Percentiles rank a stretch among this genome's conserved stretches.
phyloP scores from a whole-genome alignment of 192 early-diverging fungal genomes.

The Backusella mclennaniae region DNA sequence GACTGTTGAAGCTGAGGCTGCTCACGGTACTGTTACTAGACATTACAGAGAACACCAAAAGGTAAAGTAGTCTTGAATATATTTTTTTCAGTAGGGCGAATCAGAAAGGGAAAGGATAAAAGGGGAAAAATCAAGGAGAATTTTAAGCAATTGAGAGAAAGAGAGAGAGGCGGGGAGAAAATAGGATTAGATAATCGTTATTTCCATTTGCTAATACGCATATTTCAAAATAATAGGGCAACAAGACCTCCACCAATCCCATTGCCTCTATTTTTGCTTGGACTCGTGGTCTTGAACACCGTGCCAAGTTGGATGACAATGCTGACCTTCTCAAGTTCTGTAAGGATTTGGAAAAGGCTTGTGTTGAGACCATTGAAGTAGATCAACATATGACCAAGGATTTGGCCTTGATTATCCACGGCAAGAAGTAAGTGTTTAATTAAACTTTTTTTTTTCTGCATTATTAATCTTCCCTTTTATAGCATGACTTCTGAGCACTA shows the following conservation, averaged over 20 bases:
- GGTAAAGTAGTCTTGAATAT: slow-evolving; percentile 11
- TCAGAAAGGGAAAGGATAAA: neutral
- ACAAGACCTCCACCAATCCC: slow-evolving; percentile 93
- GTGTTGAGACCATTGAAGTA: slow-evolving; percentile 83
- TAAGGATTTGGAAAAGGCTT: slow-evolving; percentile 79
- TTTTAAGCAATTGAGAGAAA: neutral
- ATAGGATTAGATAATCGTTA: neutral
- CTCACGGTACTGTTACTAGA: slow-evolving; percentile 95
- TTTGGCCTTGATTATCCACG: slow-evolving; percentile 92
- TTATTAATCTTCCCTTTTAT: neutral
- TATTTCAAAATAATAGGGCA: slow-evolving; percentile 47
- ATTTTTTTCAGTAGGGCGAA: neutral
- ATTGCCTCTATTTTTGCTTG: slow-evolving; percentile 96
- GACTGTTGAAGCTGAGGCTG: slow-evolving; percentile 93
- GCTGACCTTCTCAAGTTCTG: slow-evolving; percentile 71
- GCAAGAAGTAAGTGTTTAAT: slow-evolving; percentile 52
- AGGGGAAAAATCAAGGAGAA: neutral
- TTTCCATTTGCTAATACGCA: neutral
- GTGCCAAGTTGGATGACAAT: slow-evolving; percentile 90
- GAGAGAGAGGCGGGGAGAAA: neutral
- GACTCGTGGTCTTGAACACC: slow-evolving; percentile 91
- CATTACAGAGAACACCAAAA: slow-evolving; percentile 96
- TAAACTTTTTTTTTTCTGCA: neutral
- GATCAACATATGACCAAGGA: slow-evolving; percentile 96
- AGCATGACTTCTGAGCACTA: slow-evolving; percentile 79